A percentile compares a stretch with the other conserved stretches of the same genome.
phyloP scores from a whole-genome alignment of 495 filamentous ascomycete species.

The Talaromyces ruber region DNA sequence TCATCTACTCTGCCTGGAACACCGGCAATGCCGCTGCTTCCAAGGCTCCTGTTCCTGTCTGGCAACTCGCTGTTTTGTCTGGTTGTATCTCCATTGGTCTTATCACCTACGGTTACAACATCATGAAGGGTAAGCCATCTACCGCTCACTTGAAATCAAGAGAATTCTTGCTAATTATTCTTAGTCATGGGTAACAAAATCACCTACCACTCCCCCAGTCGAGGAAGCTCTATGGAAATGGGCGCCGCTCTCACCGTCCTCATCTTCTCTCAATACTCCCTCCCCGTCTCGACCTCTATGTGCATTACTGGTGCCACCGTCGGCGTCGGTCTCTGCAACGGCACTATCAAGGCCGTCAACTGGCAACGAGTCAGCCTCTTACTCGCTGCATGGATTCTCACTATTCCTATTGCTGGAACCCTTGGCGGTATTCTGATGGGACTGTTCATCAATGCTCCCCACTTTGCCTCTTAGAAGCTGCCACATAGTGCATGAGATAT shows the following conservation, averaged over 20 bases:
- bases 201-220: conserved; percentile 55
- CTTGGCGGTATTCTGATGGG: conserved; percentile 53
- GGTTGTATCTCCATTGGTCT: conserved; percentile 48
- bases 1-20: conserved; percentile 59
- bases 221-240: conserved; percentile 57
- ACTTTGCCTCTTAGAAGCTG: conserved; percentile 20
- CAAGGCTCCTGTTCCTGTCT: conserved; percentile 49
- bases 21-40: conserved; percentile 35
- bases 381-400: conserved; percentile 51
- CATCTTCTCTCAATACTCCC: conserved; percentile 50
- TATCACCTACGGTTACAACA: conserved; percentile 59
- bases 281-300: conserved; percentile 54
- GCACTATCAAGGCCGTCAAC: conserved; percentile 51
- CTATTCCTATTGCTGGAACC: conserved; percentile 54
- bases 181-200: conserved; percentile 59
- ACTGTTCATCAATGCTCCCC: conserved; percentile 52
- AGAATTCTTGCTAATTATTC: conserved; percentile 10
- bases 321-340: conserved; percentile 50
- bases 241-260: conserved; percentile 59
- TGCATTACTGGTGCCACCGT: conserved; percentile 52
- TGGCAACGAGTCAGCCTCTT: conserved; percentile 51
- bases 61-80: conserved; percentile 49
- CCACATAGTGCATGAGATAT: background rate
- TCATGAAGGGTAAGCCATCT: conserved; percentile 46
- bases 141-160: background rate